Evolutionary conservation across 228 moss, liverwort and hornwort genomes (phyloP).

Genomic region (Sphagnum fallax): DNA sequence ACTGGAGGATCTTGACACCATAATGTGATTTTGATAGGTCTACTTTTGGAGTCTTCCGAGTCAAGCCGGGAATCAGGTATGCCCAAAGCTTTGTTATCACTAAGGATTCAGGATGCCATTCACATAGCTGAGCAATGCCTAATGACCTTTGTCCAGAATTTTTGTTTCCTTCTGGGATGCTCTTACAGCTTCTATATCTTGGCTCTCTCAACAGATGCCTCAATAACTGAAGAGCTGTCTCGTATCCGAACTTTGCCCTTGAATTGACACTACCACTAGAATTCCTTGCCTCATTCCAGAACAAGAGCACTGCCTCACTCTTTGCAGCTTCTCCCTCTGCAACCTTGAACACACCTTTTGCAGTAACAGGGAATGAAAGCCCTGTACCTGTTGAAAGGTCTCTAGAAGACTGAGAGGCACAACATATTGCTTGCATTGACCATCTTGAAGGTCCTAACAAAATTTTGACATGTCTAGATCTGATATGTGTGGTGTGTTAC

Average conservation of each 20-base stretch:
- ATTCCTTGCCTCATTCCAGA: no score
- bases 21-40: slow-evolving; percentile 26
- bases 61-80: slow-evolving; percentile 72
- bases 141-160: neutral
- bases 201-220: neutral
- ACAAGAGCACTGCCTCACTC: no score
- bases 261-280: no score
- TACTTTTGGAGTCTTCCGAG: slow-evolving; percentile 96
- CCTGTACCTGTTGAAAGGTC: no score
- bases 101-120: neutral
- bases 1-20: no score
- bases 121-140: neutral
- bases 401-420: no score
- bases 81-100: neutral
- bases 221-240: neutral
- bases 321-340: no score
- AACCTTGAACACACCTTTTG: no score
- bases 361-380: no score
- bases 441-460: no score
- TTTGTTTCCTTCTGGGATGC: neutral
- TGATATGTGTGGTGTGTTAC: neutral
- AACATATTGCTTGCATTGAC: no score
- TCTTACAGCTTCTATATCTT: neutral
- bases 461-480: neutral
- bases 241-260: neutral